A percentile compares a stretch with the other conserved stretches of the same genome.
Evolutionary conservation across 345 rosid genomes (phyloP).

Genomic region (Orychophragmus violaceus): DNA sequence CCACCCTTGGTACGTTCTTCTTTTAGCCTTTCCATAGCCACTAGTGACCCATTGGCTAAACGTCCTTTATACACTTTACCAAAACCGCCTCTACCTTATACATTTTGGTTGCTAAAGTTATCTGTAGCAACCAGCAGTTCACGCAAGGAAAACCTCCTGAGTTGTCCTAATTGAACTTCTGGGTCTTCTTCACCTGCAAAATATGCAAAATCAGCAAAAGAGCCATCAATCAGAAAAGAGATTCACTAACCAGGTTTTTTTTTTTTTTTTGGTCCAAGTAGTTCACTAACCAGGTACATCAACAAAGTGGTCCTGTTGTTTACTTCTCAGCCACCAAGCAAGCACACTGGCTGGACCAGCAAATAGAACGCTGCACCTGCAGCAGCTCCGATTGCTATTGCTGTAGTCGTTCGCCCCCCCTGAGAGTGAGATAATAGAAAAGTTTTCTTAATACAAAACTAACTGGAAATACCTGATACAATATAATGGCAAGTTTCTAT

Average conservation of each 20-base stretch:
- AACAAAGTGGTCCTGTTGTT: constrained; percentile 64
- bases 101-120: constrained; percentile 58
- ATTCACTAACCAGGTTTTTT: constrained; percentile 64
- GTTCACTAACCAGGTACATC: constrained; percentile 77
- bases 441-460: neutral
- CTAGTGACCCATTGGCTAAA: constrained; percentile 64
- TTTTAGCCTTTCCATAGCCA: constrained; percentile 84
- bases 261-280: too few species aligned
- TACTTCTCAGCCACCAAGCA: constrained; percentile 60
- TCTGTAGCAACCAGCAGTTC: constrained; percentile 87
- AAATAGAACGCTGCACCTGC: constrained; percentile 80
- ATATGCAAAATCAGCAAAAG: neutral
- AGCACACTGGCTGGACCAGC: constrained; percentile 74
- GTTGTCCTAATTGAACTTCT: constrained; percentile 87
- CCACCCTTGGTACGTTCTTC: constrained; percentile 87
- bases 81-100: constrained; percentile 86
- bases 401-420: constrained; percentile 48
- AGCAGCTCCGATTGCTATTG: constrained; percentile 91
- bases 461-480: neutral
- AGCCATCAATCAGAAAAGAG: neutral
- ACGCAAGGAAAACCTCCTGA: constrained; percentile 76
- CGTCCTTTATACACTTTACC: constrained; percentile 93
- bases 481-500: neutral
- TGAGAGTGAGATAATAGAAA: constrained; percentile 21
- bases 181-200: constrained; percentile 88